Conservation (phyloP, 139 green algal genomes). For the Asterochloris sp. region DNA sequence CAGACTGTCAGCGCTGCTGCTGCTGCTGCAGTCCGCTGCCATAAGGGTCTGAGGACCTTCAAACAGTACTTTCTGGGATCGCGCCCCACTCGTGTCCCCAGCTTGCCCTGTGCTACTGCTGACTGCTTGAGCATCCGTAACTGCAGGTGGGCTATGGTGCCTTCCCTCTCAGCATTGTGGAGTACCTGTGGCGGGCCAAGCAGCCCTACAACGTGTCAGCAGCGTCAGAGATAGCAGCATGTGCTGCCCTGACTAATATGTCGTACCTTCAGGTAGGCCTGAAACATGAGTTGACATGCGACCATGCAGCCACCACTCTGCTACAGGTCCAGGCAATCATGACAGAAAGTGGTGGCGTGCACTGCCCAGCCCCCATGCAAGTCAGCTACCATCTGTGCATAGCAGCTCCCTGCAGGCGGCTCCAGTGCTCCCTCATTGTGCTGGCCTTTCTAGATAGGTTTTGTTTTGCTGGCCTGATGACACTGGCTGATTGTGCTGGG, state of each 20-base stretch:
- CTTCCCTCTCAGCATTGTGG: conserved; percentile 72
- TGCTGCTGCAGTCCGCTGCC: too few species aligned
- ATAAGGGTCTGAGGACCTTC: too few species aligned
- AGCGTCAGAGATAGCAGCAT: conserved; percentile 80
- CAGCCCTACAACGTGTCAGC: conserved; percentile 99
- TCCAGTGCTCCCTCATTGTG: background rate
- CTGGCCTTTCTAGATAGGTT: too few species aligned
- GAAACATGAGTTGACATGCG: background rate
- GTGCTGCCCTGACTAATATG: conserved; percentile 72
- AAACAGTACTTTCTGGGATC: too few species aligned
- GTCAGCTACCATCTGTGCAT: too few species aligned
- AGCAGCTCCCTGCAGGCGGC: too few species aligned
- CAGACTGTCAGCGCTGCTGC: too few species aligned
- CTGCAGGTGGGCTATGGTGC: conserved; percentile 35
- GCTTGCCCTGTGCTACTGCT: background rate
- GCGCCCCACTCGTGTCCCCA: background rate
- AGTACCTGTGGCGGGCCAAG: conserved; percentile 96
- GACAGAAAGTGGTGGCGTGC: too few species aligned
- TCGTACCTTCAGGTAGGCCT: conserved; percentile 62
- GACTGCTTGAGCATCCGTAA: conserved; percentile 20
- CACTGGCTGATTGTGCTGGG: background rate
- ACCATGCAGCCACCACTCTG: too few species aligned
- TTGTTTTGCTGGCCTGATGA: background rate
- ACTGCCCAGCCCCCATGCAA: too few species aligned
- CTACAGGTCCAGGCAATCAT: too few species aligned